Evolutionary conservation across 805 yeast species (phyloP).

Genomic region (Hanseniaspora occidentalis): DNA sequence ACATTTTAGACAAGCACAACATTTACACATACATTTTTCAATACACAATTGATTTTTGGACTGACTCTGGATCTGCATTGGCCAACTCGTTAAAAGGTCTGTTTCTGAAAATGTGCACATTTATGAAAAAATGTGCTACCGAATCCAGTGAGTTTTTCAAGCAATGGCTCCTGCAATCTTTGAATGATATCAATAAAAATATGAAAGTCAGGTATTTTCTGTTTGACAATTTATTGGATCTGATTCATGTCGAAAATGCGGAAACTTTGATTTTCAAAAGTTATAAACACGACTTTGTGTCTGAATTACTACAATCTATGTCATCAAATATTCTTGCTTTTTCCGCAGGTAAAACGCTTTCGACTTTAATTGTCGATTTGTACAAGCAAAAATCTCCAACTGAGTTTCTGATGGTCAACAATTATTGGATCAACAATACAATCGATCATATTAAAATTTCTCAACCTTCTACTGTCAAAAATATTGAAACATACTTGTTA

Average conservation of each 20-base stretch:
- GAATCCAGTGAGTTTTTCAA: constrained; percentile 17
- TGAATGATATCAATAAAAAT: constrained; percentile 33
- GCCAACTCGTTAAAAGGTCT: constrained; percentile 57
- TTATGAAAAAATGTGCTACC: constrained; percentile 23
- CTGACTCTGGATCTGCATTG: constrained; percentile 56
- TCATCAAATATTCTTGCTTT: constrained; percentile 51
- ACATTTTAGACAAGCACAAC: background rate
- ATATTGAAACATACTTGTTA: constrained; percentile 45
- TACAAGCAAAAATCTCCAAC: constrained; percentile 21
- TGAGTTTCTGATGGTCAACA: constrained; percentile 42
- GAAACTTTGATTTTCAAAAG: constrained; percentile 24
- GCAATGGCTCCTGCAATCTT: constrained; percentile 32
- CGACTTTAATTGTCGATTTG: constrained; percentile 26
- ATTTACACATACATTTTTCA: constrained; percentile 28
- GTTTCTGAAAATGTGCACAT: constrained; percentile 37
- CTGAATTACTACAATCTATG: constrained; percentile 36
- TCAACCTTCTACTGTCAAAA: constrained; percentile 23
- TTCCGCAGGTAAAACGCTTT: constrained; percentile 47
- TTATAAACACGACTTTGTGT: constrained; percentile 33
- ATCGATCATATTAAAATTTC: constrained; percentile 26
- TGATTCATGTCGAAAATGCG: constrained; percentile 22
- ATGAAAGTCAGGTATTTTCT: constrained; percentile 51
- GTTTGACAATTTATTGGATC: constrained; percentile 42
- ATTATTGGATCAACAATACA: constrained; percentile 32
- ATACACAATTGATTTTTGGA: constrained; percentile 57